Evolutionary conservation across 805 yeast genomes (phyloP), one percentile per base, ranked within the genome.

Genomic region (Yarrowia divulgata): DNA sequence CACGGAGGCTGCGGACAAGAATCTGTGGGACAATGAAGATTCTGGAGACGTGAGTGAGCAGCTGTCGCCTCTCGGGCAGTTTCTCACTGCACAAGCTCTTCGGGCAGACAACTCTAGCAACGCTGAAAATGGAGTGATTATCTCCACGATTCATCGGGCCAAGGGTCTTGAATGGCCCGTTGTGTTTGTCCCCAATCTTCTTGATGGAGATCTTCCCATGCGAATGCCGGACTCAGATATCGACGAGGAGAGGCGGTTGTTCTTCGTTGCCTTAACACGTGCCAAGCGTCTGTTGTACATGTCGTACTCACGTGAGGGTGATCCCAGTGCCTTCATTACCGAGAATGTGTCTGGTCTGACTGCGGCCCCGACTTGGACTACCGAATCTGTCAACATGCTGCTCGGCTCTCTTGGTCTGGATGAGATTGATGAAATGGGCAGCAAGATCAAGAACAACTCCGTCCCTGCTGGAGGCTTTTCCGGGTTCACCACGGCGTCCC

Each of bases 101-200:
- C 70, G 71, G 2, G 68, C 72, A 1, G 72, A 71, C 18, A 13
- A 48, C 35, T 43, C 66, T 4, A 55, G 34, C 10, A 54, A 69
- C 3, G 68, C 64, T 3, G 42, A 12, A 0, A 68, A 70, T 0
- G 73, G 73, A n/a, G 83, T 87, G 0, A 78, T 84, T 0, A 78
- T 94, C 0, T 89, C 97, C 0, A 95, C 98, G 0, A 89, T 94
- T 13, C 99, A 94, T 76, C 91, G 93, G 0, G 87, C 98, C 1
- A 94, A 94, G 76, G 99, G 99, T 0, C 81, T 93, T 1, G 99
- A 94, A 76, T 94, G 98, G 98, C 94, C 97, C 0, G 86, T 91
- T 14, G 98, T 94, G 0, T 91, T 91, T 75, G 60, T 72, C 8
- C 55, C 72, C 14, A 69, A 67, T 35, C 70, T 49, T 32, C 19